A percentile compares a stretch with the other conserved stretches of the same genome.
Conservation (phyloP, 805 yeast genomes). For the Saccharomycopsis vini region DNA sequence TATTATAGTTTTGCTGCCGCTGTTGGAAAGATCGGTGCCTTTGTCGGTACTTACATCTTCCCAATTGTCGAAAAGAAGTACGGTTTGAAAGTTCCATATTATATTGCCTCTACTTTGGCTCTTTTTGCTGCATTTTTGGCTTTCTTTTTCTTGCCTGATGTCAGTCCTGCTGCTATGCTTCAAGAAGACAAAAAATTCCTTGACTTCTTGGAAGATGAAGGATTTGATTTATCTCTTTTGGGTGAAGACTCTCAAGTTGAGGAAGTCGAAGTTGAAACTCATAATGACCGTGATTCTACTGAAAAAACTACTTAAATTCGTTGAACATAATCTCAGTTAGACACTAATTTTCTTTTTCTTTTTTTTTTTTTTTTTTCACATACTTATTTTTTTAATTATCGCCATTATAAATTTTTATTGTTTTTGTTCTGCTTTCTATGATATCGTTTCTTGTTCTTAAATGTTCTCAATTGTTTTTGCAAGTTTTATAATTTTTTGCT, state of each 20-base stretch:
- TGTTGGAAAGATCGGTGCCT: constrained; percentile 85
- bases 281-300: constrained; percentile 1
- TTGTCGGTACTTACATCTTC: constrained; percentile 83
- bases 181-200: constrained; percentile 69
- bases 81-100: constrained; percentile 66
- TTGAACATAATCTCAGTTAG: not conserved
- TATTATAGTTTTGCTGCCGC: constrained; percentile 92
- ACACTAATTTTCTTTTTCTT: not conserved
- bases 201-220: constrained; percentile 54
- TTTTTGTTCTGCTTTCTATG: no score
- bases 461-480: no score
- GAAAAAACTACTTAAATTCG: not conserved
- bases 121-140: constrained; percentile 32
- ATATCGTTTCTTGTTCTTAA: no score
- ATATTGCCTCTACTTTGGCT: constrained; percentile 51
- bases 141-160: constrained; percentile 34
- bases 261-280: constrained; percentile 5
- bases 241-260: constrained; percentile 27
- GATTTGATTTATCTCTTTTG: constrained; percentile 58
- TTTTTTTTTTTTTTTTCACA: not conserved
- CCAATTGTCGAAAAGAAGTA: constrained; percentile 62
- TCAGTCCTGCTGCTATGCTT: constrained; percentile 75
- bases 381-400: no score
- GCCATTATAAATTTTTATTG: no score
- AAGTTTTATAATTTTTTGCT: no score